Evolutionary conservation across 23 red algal species (phyloP).

Genomic region (Pyropia yezoensis): DNA sequence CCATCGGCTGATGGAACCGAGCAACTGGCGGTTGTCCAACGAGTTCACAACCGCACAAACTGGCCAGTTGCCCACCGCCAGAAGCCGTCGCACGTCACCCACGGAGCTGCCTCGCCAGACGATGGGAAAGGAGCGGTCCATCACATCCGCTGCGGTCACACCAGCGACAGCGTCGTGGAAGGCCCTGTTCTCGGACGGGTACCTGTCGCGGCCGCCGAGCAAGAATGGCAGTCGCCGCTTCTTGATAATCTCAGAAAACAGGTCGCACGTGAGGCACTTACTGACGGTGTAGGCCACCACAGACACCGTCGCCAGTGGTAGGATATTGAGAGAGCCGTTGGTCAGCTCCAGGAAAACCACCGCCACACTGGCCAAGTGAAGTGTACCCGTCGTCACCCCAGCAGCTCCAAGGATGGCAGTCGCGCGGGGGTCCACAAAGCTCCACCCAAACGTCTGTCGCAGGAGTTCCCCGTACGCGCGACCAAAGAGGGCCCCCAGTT

Average conservation of each 20-base stretch:
- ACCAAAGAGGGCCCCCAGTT: conserved; percentile 50
- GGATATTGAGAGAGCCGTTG: conserved; percentile 43
- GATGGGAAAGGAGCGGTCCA: conserved; percentile 39
- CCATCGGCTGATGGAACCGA: conserved; percentile 46
- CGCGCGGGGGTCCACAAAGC: conserved; percentile 33
- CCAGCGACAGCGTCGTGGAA: conserved; percentile 33
- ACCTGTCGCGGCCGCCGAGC: conserved; percentile 44
- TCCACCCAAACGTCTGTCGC: not conserved
- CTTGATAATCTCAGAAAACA: conserved; percentile 59
- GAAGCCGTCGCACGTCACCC: conserved; percentile 29
- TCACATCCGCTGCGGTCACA: conserved; percentile 30
- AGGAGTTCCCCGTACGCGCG: conserved; percentile 41
- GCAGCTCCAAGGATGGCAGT: conserved; percentile 69
- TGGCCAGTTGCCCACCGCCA: conserved; percentile 19
- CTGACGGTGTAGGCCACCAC: conserved; percentile 54
- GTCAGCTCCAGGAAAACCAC: conserved; percentile 83
- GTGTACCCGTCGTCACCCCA: conserved; percentile 38
- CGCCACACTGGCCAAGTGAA: conserved; percentile 32
- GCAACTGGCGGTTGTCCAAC: conserved; percentile 10
- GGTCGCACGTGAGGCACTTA: conserved; percentile 42
- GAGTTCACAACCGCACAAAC: conserved; percentile 49
- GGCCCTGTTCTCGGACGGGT: conserved; percentile 24
- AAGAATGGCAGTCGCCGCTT: conserved; percentile 38
- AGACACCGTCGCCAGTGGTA: conserved; percentile 48
- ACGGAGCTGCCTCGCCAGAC: conserved; percentile 43